phyloP scores from a whole-genome alignment of 176 grass and related monocot species.

The Cocos nucifera region DNA sequence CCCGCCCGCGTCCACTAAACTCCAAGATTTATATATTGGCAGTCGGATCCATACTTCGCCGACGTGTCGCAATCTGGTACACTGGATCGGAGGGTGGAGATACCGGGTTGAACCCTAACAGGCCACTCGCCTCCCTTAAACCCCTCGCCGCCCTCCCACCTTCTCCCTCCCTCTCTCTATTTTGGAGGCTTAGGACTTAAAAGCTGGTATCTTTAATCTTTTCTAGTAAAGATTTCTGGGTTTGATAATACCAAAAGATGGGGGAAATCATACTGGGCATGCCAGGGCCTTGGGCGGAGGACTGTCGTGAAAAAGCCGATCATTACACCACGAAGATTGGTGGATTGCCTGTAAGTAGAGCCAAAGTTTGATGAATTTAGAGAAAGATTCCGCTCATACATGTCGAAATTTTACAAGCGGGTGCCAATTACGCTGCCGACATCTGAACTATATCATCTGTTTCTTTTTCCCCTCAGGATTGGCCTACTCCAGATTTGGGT shows the following conservation, averaged over 20 bases:
- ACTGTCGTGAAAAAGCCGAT: constrained; percentile 71
- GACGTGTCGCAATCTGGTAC: too few species aligned
- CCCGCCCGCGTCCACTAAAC: too few species aligned
- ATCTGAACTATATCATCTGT: not conserved
- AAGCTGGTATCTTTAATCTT: not conserved
- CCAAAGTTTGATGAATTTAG: not conserved
- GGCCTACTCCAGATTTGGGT: constrained; percentile 34
- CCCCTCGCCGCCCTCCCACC: not conserved
- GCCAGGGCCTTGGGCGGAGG: constrained; percentile 71
- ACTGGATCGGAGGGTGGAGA: too few species aligned
- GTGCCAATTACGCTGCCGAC: not conserved
- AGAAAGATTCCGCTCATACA: not conserved
- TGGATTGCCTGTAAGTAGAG: constrained; percentile 44
- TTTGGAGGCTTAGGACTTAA: not conserved
- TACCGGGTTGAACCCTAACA: not conserved
- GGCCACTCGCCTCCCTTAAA: not conserved
- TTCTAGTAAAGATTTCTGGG: not conserved
- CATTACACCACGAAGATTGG: constrained; percentile 97
- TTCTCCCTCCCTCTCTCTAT: not conserved
- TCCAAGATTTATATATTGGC: too few species aligned
- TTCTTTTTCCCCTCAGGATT: constrained; percentile 43
- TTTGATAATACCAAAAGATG: constrained; percentile 18
- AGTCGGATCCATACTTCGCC: too few species aligned
- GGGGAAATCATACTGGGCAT: constrained; percentile 49
- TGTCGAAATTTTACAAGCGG: not conserved